A percentile compares a stretch with the other conserved stretches of the same genome.
Evolutionary conservation across 1,139 yeast genomes (phyloP).

Genomic region (Taphrina flavorubra): DNA sequence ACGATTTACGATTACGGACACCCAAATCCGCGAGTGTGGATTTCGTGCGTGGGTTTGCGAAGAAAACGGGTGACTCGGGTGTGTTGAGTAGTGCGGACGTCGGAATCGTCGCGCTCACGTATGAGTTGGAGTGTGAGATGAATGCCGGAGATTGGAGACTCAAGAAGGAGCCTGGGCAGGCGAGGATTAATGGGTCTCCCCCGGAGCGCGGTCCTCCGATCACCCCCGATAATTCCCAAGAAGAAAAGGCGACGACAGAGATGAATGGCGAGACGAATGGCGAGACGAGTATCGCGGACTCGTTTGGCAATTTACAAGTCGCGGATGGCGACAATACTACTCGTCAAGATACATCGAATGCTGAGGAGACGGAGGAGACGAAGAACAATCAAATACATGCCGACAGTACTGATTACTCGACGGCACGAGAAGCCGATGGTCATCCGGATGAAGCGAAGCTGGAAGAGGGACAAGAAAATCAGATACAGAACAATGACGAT

Average conservation of each 20-base stretch:
- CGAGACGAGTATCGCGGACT: too few species aligned
- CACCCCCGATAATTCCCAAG: neutral
- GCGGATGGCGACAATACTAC: too few species aligned
- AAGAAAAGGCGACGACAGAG: too few species aligned
- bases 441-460: too few species aligned
- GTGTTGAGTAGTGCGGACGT: slow-evolving; percentile 91
- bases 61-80: slow-evolving; percentile 85
- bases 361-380: too few species aligned
- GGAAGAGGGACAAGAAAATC: neutral
- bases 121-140: slow-evolving; percentile 77
- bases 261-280: too few species aligned
- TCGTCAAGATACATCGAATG: too few species aligned
- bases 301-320: too few species aligned
- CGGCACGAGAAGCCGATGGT: too few species aligned
- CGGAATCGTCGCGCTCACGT: slow-evolving; percentile 87
- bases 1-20: slow-evolving; percentile 60
- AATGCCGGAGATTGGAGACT: slow-evolving; percentile 72
- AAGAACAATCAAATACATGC: too few species aligned
- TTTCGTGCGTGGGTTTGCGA: slow-evolving; percentile 75
- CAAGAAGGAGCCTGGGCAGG: slow-evolving; percentile 75
- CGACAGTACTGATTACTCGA: too few species aligned
- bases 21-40: slow-evolving; percentile 71
- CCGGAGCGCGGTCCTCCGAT: slow-evolving; percentile 43
- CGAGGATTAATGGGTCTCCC: slow-evolving; percentile 48
- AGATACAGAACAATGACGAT: neutral